Evolutionary conservation across 129 eudicot genomes (phyloP), one percentile per base, ranked within the genome.

Genomic region (Arctium minus): DNA sequence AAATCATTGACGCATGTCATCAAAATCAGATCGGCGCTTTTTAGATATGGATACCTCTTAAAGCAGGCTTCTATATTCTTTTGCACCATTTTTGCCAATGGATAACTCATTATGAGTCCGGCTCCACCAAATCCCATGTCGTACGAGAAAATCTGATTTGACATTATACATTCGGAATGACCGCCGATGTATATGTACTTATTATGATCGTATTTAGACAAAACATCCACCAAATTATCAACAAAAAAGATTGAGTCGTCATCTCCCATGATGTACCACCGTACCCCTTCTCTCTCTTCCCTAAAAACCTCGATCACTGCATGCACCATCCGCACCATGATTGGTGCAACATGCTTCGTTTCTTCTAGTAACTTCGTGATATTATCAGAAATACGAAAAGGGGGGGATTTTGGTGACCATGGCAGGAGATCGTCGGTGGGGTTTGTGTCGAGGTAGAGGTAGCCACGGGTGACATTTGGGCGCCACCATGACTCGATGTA

Each of bases 401-500:
- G 88, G 2, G 94, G 94, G 7, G 89, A 86, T 0, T 68, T 3
- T 1, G 72, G 30, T 1, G 90, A 79, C 94, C 94, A 91, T 2
- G 92, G 94, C 11, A 91, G 82, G 64, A 88, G 87, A 32, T 75
- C 73, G 2, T 77, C 27, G 2, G 82, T 70, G 0, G 91, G 92
- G 36, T 72, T 6, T 6, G 29, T 80, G 73, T 90, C 90, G 27
- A 90, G 83, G 30, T 75, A 88, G 32, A 88, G n/a, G 64, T 79
- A 77, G 17, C 92, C 94, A 5, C 90, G 81, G 0, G 90, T 86
- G 9, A 74, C 2, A 50, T 84, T 89, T 7, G 92, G 90, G 8
- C 83, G 62, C 92, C 92, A 89, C 92, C 92, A 89, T n/a, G 94
- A 81, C 82, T 88, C 89, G 7, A 79, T 73, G 81, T 86, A 90